These are phyloP conservation scores for Colletotrichum tanaceti DNA, from an alignment of 2,329 filamentous ascomycete genomes.

Conservation along the genomic window DNA sequence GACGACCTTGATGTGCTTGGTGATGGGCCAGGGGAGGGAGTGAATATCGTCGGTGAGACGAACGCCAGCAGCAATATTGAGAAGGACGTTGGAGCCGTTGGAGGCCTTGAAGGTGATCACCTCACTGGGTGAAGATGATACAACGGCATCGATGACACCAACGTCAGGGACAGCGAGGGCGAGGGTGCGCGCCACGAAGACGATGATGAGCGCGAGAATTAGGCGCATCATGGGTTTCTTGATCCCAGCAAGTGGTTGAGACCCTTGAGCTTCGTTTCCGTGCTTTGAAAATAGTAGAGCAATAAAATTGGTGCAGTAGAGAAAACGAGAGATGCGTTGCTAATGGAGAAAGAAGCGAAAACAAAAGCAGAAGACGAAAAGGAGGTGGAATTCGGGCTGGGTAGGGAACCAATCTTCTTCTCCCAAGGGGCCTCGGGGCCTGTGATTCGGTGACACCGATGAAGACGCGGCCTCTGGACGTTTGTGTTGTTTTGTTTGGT, in stretches of 20 bases:
- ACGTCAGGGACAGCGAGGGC: conserved; percentile 3
- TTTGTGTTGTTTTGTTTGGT: no score
- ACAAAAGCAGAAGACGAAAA: background rate
- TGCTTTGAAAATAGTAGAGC: background rate
- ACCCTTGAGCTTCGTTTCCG: no score
- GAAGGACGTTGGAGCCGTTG: conserved; percentile 21
- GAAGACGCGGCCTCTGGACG: background rate
- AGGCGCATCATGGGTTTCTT: conserved; percentile 17
- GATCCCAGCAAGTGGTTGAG: background rate
- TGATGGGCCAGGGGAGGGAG: background rate
- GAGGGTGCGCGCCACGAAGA: conserved; percentile 1
- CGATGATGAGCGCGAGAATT: conserved; percentile 8
- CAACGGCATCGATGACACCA: background rate
- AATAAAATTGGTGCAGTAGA: background rate
- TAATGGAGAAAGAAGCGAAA: background rate
- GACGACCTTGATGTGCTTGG: conserved; percentile 20
- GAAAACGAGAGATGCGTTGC: background rate
- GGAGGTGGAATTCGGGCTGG: no score
- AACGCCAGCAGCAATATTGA: conserved; percentile 25
- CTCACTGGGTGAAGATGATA: background rate
- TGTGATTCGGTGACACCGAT: background rate
- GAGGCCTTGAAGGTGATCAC: conserved; percentile 27
- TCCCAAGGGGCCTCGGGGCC: background rate
- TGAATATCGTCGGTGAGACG: background rate
- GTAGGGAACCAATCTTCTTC: background rate